These are phyloP conservation scores for Xylaria sp. DNA, from an alignment of 2,329 filamentous ascomycete genomes.

Conservation along the genomic window DNA sequence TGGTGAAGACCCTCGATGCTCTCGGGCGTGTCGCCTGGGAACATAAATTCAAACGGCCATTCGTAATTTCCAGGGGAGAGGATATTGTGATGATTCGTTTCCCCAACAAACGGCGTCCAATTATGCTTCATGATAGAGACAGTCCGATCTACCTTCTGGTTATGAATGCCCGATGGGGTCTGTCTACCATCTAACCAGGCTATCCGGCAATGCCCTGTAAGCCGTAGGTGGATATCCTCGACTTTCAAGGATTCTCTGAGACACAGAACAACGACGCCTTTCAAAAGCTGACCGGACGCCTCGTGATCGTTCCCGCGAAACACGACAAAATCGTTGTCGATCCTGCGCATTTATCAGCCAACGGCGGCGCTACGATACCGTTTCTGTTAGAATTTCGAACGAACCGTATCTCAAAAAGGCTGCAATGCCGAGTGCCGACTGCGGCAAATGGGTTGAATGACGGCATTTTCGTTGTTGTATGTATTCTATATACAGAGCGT, in stretches of 20 bases:
- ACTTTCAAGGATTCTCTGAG: constrained; percentile 71
- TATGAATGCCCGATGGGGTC: constrained; percentile 63
- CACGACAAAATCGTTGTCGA: constrained; percentile 80
- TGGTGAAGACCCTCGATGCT: constrained; percentile 89
- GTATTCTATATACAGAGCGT: background rate
- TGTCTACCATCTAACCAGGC: constrained; percentile 58
- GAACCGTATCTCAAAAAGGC: constrained; percentile 65
- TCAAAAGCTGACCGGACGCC: constrained; percentile 75
- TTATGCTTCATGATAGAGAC: constrained; percentile 69
- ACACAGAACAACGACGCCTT: constrained; percentile 76
- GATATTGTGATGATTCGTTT: constrained; percentile 59
- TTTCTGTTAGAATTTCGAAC: constrained; percentile 30
- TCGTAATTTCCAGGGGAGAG: constrained; percentile 80
- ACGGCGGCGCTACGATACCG: background rate
- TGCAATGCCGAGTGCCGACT: constrained; percentile 57
- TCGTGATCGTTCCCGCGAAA: constrained; percentile 78
- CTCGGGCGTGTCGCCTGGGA: constrained; percentile 78
- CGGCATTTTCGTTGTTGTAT: constrained; percentile 51
- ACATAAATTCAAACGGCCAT: constrained; percentile 76
- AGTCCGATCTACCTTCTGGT: constrained; percentile 64
- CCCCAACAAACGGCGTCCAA: constrained; percentile 70
- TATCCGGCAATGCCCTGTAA: constrained; percentile 72
- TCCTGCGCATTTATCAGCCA: constrained; percentile 50
- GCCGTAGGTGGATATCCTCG: constrained; percentile 73
- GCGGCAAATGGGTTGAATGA: constrained; percentile 62